Evolutionary conservation across 2,329 filamentous ascomycete genomes (phyloP), one percentile per base, ranked within the genome.

Genomic region (Alternaria sp.): DNA sequence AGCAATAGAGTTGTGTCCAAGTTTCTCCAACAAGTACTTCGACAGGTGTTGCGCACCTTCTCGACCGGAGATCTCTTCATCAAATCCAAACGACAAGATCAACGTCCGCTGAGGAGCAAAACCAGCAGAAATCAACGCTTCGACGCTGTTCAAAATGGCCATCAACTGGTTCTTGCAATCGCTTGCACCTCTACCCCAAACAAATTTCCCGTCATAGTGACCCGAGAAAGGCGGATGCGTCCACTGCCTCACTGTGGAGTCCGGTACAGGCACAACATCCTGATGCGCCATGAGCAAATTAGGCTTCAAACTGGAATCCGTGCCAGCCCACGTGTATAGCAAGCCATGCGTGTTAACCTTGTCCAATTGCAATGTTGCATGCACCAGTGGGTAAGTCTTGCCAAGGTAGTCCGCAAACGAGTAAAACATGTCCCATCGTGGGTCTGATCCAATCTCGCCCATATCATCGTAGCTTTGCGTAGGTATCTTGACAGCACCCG

Each of bases 111-210:
- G 79, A 2, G 86, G 86, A 34, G 71, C 61, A 69, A 85, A 89
- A 5, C 76, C 77, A 31, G 80, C 80, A 7, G 79, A 73, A 5
- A 88, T 73, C 4, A 89, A 80, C 5, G 83, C 75, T 65, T 89
- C 85, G 1, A 84, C 80, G 28, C 85, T 83, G 7, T 71, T 72
- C 60, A 89, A 71, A 14, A 85, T 81, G 2, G 80, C 85, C 44
- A 88, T 81, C 21, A 89, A 78, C 56, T 84, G 83, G 65, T 84
- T 85, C 78, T 89, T 89, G 79, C 84, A 85, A 73, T 89, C 86
- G 4, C 79, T 78, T 0, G 85, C 74, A 3, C 87, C 87, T 23
- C 87, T 81, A 11, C 87, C 87, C 86, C 86, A 89, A 39, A 89
- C 78, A 69, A 79, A 84, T 45, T 80, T 80, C 11, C 86, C 86